These are phyloP conservation scores for Thalassiosira allenii DNA, from an alignment of 352 stramenopile genomes.

Conservation along the genomic window DNA sequence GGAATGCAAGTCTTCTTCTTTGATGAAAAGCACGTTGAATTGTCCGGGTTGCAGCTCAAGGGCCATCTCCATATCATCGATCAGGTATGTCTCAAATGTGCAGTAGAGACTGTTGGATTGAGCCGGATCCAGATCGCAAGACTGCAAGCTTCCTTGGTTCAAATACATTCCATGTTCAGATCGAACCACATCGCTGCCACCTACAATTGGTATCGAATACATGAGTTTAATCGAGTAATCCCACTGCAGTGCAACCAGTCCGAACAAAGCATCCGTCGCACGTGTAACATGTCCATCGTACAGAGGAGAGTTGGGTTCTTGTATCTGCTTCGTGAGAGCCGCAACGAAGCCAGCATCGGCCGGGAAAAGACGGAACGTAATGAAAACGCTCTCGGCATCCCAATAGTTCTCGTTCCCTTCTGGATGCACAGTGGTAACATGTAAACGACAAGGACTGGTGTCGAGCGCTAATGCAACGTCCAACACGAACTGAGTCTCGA, in stretches of 20 bases:
- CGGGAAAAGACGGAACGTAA: conserved; percentile 82
- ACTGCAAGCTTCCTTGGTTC: conserved; percentile 72
- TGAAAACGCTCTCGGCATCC: conserved; percentile 76
- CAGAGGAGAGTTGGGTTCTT: conserved; percentile 64
- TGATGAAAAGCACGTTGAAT: conserved; percentile 83
- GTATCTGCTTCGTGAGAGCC: conserved; percentile 75
- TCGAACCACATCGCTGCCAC: conserved; percentile 46
- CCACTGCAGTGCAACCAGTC: conserved; percentile 78
- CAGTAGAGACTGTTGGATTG: conserved; percentile 70
- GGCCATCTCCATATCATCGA: conserved; percentile 73
- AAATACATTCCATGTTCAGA: conserved; percentile 49
- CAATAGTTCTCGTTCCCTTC: conserved; percentile 52
- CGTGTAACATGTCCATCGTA: conserved; percentile 78
- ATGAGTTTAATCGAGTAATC: conserved; percentile 79
- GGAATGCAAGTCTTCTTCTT: conserved; percentile 68
- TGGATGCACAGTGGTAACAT: conserved; percentile 46
- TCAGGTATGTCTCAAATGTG: conserved; percentile 81
- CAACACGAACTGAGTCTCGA: conserved; percentile 86
- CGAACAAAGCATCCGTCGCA: conserved; percentile 70
- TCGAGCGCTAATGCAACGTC: conserved; percentile 74
- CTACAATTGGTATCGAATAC: conserved; percentile 79
- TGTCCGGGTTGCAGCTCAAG: conserved; percentile 69
- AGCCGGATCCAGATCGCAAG: conserved; percentile 51
- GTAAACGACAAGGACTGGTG: conserved; percentile 69
- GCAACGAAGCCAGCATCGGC: conserved; percentile 48